Evolutionary conservation across 352 stramenopile genomes (phyloP).

Genomic region (Phytophthora idaei): DNA sequence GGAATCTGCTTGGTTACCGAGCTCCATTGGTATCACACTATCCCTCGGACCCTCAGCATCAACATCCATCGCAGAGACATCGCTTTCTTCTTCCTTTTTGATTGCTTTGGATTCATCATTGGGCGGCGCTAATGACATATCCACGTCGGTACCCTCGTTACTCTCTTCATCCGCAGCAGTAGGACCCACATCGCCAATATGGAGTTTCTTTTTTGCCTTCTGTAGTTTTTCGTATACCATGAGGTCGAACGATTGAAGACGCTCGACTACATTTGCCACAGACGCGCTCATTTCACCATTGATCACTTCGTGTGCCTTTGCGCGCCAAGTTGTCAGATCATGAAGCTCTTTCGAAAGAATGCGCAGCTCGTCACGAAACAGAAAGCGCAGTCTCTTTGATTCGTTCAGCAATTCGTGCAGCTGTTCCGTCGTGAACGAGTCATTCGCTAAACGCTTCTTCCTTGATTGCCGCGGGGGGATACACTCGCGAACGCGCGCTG

Average conservation of each 20-base stretch:
- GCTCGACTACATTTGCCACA: slow-evolving; percentile 45
- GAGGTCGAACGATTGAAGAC: slow-evolving; percentile 69
- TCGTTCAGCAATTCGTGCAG: slow-evolving; percentile 63
- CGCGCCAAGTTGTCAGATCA: slow-evolving; percentile 67
- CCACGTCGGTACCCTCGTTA: slow-evolving; percentile 13
- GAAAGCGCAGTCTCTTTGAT: slow-evolving; percentile 61
- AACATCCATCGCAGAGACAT: slow-evolving; percentile 29
- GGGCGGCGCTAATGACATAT: slow-evolving; percentile 6
- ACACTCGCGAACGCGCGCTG: slow-evolving; percentile 69
- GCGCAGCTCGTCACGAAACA: slow-evolving; percentile 79
- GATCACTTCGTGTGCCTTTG: slow-evolving; percentile 60
- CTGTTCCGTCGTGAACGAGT: slow-evolving; percentile 64
- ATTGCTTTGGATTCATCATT: slow-evolving; percentile 2
- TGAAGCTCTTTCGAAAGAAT: slow-evolving; percentile 79
- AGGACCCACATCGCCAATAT: slow-evolving; percentile 26
- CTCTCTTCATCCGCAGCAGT: not conserved
- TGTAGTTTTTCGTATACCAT: slow-evolving; percentile 64
- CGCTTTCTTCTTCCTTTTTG: slow-evolving; percentile 27
- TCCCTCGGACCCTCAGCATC: slow-evolving; percentile 25
- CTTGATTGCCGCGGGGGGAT: slow-evolving; percentile 79
- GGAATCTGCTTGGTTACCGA: slow-evolving; percentile 13
- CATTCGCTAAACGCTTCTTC: slow-evolving; percentile 76
- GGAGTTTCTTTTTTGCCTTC: slow-evolving; percentile 53
- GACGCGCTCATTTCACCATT: slow-evolving; percentile 41
- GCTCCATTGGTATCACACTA: not conserved